A percentile compares a stretch with the other conserved stretches of the same genome.
Conservation (phyloP, 345 rosid genomes). For the Hypericum perforatum region DNA sequence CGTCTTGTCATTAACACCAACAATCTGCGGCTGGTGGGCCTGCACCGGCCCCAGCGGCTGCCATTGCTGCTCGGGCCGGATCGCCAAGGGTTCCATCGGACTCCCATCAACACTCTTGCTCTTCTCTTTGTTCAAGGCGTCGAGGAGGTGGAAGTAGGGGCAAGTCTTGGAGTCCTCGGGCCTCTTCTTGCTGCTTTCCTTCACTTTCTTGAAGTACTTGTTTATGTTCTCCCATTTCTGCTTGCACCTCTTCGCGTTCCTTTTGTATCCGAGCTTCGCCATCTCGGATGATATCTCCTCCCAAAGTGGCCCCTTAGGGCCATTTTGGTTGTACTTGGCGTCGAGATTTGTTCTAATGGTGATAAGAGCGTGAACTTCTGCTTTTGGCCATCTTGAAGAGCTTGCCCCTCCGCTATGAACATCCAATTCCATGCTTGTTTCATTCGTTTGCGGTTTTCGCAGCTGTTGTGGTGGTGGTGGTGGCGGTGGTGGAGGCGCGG, state of each 20-base stretch:
- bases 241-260: conserved; percentile 80
- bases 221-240: conserved; percentile 98
- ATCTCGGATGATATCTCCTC: conserved; percentile 69
- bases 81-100: conserved; percentile 7
- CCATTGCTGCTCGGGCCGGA: not conserved
- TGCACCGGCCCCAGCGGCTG: not conserved
- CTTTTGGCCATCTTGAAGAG: conserved; percentile 84
- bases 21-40: no score
- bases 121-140: conserved; percentile 24
- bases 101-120: conserved; percentile 1
- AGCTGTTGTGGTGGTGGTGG: not conserved
- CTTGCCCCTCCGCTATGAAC: conserved; percentile 11
- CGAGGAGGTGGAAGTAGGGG: conserved; percentile 61
- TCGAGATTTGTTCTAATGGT: conserved; percentile 49
- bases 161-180: conserved; percentile 76
- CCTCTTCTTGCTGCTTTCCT: conserved; percentile 64
- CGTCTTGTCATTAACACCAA: not conserved
- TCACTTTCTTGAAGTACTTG: conserved; percentile 88
- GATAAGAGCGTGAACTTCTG: conserved; percentile 66
- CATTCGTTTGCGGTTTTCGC: no score
- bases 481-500: not conserved
- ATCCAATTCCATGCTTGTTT: no score
- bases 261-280: conserved; percentile 55
- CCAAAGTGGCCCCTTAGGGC: conserved; percentile 78
- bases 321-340: conserved; percentile 46